Percentiles rank a stretch among this genome's conserved stretches.
phyloP scores from a whole-genome alignment of 108 stramenopile species.

The Cyclotella atomus region DNA sequence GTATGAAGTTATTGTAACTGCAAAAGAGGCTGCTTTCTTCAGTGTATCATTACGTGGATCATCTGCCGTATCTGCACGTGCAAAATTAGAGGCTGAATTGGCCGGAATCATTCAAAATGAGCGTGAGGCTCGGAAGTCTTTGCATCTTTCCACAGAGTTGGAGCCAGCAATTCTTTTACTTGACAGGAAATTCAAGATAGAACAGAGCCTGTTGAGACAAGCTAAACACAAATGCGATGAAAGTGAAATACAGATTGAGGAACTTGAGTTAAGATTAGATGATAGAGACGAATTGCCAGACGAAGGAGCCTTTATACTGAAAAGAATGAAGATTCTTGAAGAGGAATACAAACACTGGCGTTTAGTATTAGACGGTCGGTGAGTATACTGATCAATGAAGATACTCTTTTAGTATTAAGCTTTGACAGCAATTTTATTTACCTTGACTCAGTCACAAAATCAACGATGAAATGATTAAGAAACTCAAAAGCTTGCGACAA shows the following conservation, averaged over 20 bases:
- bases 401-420: not conserved
- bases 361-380: slow-evolving; percentile 2
- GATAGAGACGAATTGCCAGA: not conserved
- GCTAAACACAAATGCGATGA: not conserved
- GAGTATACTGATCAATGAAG: too few relatives aligned
- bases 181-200: not conserved
- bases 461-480: not conserved
- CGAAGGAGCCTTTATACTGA: not conserved
- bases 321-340: not conserved
- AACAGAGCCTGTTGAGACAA: not conserved
- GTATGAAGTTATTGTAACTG: not conserved
- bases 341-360: slow-evolving; percentile 8
- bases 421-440: not conserved
- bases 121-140: not conserved
- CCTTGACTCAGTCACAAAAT: not conserved
- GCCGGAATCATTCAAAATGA: not conserved
- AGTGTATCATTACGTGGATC: not conserved
- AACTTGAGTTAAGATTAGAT: not conserved
- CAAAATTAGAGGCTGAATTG: not conserved
- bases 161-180: not conserved
- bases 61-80: not conserved
- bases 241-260: not conserved
- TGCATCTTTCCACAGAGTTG: not conserved
- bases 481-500: not conserved
- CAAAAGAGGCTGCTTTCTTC: not conserved